Evolutionary conservation across 1,284 basidiomycete species (phyloP).

Genomic region (Mycena citricolor): DNA sequence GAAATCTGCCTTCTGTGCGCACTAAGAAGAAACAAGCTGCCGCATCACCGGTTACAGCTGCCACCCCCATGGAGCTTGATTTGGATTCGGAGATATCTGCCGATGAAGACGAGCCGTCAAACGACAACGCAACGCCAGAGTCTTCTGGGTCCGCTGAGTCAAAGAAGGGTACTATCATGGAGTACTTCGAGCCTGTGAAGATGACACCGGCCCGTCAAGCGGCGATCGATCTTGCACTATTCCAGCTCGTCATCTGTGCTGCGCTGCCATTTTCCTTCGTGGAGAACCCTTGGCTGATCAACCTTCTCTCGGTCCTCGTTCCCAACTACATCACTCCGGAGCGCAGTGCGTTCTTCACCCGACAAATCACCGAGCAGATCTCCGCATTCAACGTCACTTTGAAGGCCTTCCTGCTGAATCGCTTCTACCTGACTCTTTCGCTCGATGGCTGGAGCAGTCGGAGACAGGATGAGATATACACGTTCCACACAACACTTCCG

Average conservation of each 20-base stretch:
- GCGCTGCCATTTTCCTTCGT: conserved; percentile 17
- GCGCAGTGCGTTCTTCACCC: conserved; percentile 11
- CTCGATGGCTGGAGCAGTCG: conserved; percentile 12
- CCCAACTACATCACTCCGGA: conserved; percentile 17
- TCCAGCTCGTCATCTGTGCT: conserved; percentile 14
- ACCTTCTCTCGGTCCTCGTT: conserved; percentile 6
- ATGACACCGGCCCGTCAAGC: conserved; percentile 7
- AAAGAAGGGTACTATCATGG: conserved; percentile 1
- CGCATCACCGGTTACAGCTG: too few relatives aligned
- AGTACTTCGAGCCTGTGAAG: background rate
- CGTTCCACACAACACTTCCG: conserved; percentile 21
- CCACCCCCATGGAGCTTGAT: too few relatives aligned
- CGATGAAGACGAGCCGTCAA: too few relatives aligned
- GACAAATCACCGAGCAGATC: conserved; percentile 9
- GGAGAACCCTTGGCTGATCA: conserved; percentile 14
- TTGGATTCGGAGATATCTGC: too few relatives aligned
- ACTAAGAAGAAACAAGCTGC: conserved; percentile 6
- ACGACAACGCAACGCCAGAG: background rate
- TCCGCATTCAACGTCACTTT: background rate
- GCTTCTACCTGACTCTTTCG: conserved; percentile 10
- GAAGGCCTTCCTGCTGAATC: background rate
- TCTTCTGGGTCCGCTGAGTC: background rate
- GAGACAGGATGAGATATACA: conserved; percentile 15
- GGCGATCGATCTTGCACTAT: conserved; percentile 9
- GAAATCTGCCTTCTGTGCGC: background rate